Percentiles rank a stretch among this genome's conserved stretches.
phyloP scores from a whole-genome alignment of 2,329 filamentous ascomycete species.

The Aureobasidium namibiae region DNA sequence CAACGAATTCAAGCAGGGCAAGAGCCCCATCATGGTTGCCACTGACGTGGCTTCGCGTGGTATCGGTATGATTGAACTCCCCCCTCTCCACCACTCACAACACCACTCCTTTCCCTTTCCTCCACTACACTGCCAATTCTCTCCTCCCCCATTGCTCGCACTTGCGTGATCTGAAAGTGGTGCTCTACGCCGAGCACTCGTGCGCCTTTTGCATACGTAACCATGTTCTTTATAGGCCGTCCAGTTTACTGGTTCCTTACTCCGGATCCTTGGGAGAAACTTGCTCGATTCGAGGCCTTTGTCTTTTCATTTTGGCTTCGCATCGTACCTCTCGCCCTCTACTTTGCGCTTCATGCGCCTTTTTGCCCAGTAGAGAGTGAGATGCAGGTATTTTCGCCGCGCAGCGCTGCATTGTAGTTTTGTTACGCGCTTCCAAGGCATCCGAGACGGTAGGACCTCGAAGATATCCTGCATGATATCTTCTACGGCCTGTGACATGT shows the following conservation, averaged over 20 bases:
- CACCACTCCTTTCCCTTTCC: slow-evolving; percentile 26
- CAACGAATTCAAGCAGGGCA: slow-evolving; percentile 98
- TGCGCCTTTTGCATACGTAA: slow-evolving; percentile 78
- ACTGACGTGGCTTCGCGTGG: slow-evolving; percentile 99
- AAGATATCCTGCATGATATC: slow-evolving; percentile 36
- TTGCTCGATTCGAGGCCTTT: slow-evolving; percentile 50
- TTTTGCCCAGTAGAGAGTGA: slow-evolving; percentile 12
- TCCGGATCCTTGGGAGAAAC: slow-evolving; percentile 71
- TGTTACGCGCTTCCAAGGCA: slow-evolving; percentile 57
- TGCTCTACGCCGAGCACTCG: slow-evolving; percentile 70
- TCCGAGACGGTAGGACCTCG: slow-evolving; percentile 43
- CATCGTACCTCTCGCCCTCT: slow-evolving; percentile 32
- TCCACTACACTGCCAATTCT: slow-evolving; percentile 16
- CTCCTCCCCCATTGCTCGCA: slow-evolving; percentile 31
- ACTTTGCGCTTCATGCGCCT: slow-evolving; percentile 29
- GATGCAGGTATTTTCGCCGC: slow-evolving; percentile 14
- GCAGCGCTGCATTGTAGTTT: slow-evolving; percentile 13
- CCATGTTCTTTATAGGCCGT: slow-evolving; percentile 71
- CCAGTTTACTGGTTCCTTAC: slow-evolving; percentile 77
- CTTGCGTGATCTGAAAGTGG: slow-evolving; percentile 56
- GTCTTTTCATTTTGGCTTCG: slow-evolving; percentile 56
- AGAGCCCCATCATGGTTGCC: slow-evolving; percentile 99
- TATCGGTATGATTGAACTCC: slow-evolving; percentile 91
- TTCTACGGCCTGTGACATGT: slow-evolving; percentile 43
- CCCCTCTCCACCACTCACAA: slow-evolving; percentile 32